Percentiles rank a stretch among this genome's conserved stretches.
Evolutionary conservation across 192 early-diverging fungal genomes (phyloP).

Genomic region (Coemansia sp.): DNA sequence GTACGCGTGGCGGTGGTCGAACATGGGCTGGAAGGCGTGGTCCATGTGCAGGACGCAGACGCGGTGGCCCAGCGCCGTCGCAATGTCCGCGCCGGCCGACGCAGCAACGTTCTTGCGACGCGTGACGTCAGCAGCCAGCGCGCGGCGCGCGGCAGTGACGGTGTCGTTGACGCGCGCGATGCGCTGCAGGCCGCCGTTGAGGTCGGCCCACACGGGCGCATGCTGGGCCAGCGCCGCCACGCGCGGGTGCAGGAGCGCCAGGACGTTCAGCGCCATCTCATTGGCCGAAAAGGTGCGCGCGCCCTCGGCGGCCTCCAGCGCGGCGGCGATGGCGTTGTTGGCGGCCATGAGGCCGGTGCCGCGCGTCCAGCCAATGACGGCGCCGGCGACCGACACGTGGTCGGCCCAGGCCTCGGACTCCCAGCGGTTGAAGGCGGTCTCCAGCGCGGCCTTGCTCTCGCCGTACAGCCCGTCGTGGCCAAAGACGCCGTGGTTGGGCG

Average conservation of each 20-base stretch:
- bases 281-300: conserved; percentile 86
- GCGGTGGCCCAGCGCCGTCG: conserved; percentile 2
- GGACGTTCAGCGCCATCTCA: conserved; percentile 94
- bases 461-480: conserved; percentile 91
- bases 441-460: conserved; percentile 90
- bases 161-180: conserved; percentile 52
- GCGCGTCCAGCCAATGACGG: conserved; percentile 96
- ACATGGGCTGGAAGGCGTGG: conserved; percentile 60
- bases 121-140: neutral
- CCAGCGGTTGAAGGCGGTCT: conserved; percentile 91
- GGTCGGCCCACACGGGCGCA: conserved; percentile 92
- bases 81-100: conserved; percentile 21
- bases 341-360: conserved; percentile 91
- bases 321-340: conserved; percentile 81
- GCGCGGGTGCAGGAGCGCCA: conserved; percentile 81
- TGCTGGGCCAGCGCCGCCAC: conserved; percentile 68
- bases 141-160: conserved; percentile 4
- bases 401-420: conserved; percentile 81
- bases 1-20: conserved; percentile 85
- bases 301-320: conserved; percentile 72
- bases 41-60: conserved; percentile 13
- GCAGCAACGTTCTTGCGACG: conserved; percentile 5
- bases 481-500: conserved; percentile 96
- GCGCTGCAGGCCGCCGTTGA: conserved; percentile 90
- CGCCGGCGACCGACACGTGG: conserved; percentile 82